phyloP scores from a whole-genome alignment of 768 basidiomycete species.

The Podaxis sp. region DNA sequence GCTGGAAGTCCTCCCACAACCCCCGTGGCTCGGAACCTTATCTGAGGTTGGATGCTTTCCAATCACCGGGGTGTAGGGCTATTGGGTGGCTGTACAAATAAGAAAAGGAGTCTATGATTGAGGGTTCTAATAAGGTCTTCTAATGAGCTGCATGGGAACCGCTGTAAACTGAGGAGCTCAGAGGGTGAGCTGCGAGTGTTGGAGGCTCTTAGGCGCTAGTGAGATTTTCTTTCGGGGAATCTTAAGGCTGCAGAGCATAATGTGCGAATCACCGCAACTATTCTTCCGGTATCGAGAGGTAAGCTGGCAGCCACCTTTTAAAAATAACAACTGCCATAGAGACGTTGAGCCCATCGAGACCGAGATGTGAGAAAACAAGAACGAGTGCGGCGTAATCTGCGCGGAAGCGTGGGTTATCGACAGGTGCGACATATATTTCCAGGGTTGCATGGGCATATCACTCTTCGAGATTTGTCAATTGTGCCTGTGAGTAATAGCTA shows the following conservation, averaged over 20 bases:
- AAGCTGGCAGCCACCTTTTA: background rate
- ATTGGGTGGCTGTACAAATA: slow-evolving; percentile 1
- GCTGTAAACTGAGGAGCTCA: background rate
- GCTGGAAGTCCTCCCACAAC: background rate
- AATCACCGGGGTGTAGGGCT: background rate
- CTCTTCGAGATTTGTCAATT: background rate
- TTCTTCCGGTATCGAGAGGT: background rate
- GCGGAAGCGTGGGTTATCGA: background rate
- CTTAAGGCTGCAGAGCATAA: background rate
- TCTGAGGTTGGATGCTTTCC: background rate
- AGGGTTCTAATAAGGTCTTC: slow-evolving; percentile 10
- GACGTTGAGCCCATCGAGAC: background rate
- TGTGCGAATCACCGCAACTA: background rate
- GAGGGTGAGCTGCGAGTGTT: background rate
- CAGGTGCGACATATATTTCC: background rate
- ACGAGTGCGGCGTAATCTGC: background rate
- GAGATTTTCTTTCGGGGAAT: background rate
- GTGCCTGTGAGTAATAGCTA: background rate
- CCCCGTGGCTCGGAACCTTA: slow-evolving; percentile 1
- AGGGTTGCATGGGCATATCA: background rate
- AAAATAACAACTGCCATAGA: background rate
- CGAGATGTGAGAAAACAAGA: background rate
- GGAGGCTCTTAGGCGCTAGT: background rate
- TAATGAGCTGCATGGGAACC: background rate
- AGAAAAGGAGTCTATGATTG: background rate